Evolutionary conservation across 2,329 filamentous ascomycete species (phyloP).

Genomic region (Colletotrichum lini): DNA sequence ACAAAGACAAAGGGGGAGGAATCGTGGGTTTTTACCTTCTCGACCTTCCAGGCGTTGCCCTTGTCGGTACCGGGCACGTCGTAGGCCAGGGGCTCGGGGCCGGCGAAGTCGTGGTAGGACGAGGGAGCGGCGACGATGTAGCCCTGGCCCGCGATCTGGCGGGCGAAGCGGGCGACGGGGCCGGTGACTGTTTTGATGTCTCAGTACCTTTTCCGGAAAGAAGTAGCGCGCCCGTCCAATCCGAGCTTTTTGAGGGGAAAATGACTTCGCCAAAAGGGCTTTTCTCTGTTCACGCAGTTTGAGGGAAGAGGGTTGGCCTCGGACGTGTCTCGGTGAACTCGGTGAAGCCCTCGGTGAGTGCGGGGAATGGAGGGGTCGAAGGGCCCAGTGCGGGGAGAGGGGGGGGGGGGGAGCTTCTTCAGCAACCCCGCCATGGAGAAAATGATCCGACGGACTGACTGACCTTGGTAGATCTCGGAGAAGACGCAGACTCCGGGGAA

Average conservation of each 20-base stretch:
- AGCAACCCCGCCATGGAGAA: slow-evolving; percentile 28
- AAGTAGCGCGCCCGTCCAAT: not conserved
- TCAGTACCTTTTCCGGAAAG: not conserved
- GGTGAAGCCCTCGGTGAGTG: slow-evolving; percentile 2
- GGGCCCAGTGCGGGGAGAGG: slow-evolving; percentile 5
- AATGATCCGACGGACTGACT: slow-evolving; percentile 27
- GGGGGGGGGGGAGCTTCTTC: slow-evolving; percentile 3
- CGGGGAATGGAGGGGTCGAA: slow-evolving; percentile 28
- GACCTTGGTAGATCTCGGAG: slow-evolving; percentile 96
- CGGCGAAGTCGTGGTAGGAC: slow-evolving; percentile 93
- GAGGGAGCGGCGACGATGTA: slow-evolving; percentile 94
- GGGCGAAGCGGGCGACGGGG: slow-evolving; percentile 88
- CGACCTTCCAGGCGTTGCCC: slow-evolving; percentile 89
- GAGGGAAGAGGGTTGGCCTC: not conserved
- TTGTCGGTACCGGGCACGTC: slow-evolving; percentile 89
- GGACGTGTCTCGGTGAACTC: slow-evolving; percentile 5
- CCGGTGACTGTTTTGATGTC: slow-evolving; percentile 75
- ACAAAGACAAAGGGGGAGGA: not conserved
- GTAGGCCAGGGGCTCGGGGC: slow-evolving; percentile 86
- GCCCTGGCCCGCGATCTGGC: slow-evolving; percentile 92
- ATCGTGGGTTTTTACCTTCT: slow-evolving; percentile 69
- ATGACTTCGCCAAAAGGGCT: too few species aligned
- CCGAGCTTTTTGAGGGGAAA: too few species aligned
- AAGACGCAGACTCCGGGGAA: slow-evolving; percentile 93
- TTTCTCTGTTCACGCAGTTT: too few species aligned